Percentiles rank a stretch among this genome's conserved stretches.
phyloP scores from a whole-genome alignment of 192 early-diverging fungal genomes.

The Gaertneriomyces sp. region DNA sequence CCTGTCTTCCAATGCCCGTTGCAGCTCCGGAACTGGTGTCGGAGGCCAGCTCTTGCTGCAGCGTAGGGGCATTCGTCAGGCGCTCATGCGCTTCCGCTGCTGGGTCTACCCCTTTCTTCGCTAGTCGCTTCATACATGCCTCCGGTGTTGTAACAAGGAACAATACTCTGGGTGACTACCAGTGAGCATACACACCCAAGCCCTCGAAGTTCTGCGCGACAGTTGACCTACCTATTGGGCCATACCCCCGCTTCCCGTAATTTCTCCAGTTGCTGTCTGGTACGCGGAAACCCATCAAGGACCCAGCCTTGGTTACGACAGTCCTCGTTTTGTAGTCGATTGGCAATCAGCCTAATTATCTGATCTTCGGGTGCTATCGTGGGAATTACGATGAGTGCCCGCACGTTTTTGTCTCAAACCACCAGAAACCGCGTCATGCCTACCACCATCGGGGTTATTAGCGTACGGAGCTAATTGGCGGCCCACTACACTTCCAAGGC shows the following conservation, averaged over 20 bases:
- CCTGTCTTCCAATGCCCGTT: constrained; percentile 11
- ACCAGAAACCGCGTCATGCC: neutral
- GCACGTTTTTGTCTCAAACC: too few species aligned
- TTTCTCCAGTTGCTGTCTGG: constrained; percentile 28
- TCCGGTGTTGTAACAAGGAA: constrained; percentile 33
- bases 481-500: constrained; percentile 13
- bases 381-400: too few species aligned
- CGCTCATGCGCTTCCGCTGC: constrained; percentile 26
- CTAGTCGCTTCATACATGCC: constrained; percentile 35
- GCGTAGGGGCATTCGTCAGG: constrained; percentile 12
- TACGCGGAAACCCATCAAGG: constrained; percentile 49
- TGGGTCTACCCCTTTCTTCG: constrained; percentile 32
- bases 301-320: constrained; percentile 49
- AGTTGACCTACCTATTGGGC: constrained; percentile 41
- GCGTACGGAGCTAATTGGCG: constrained; percentile 22
- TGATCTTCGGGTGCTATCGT: constrained; percentile 36
- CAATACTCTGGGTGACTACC: constrained; percentile 27
- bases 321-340: constrained; percentile 36
- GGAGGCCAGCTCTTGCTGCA: constrained; percentile 27
- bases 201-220: too few species aligned
- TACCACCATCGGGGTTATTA: constrained; percentile 34
- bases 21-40: constrained; percentile 24
- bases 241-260: constrained; percentile 35
- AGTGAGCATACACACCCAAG: too few species aligned
- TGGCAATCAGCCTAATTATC: constrained; percentile 32